Evolutionary conservation across 139 green algal genomes (phyloP).

Genomic region (Pleodorina starrii): DNA sequence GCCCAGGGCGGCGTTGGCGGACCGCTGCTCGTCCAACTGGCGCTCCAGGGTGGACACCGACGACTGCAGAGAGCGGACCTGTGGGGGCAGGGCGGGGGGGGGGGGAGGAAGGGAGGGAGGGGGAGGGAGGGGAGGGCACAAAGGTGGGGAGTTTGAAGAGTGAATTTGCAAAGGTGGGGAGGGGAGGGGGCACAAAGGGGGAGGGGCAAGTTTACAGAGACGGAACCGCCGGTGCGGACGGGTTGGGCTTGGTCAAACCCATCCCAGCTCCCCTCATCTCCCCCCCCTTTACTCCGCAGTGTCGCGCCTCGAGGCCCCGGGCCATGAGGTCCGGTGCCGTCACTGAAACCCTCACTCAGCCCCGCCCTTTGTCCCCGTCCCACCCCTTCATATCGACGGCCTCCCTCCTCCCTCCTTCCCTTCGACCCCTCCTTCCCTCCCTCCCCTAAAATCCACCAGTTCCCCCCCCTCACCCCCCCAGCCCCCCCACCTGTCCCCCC

Average conservation of each 20-base stretch:
- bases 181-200: no score
- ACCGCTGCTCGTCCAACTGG: background rate
- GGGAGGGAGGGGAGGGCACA: background rate
- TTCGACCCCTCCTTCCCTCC: background rate
- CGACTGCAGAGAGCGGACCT: constrained; percentile 28
- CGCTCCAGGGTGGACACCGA: constrained; percentile 6
- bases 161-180: no score
- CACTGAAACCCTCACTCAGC: background rate
- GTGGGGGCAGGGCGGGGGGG: background rate
- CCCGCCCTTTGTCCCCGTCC: background rate
- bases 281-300: no score
- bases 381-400: background rate
- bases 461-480: background rate
- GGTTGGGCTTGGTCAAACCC: no score
- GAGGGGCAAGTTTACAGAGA: no score
- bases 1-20: background rate
- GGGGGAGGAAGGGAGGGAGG: background rate
- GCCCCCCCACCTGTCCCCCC: constrained; percentile 13
- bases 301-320: no score
- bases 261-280: no score
- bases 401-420: background rate
- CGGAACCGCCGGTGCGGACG: no score
- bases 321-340: no score
- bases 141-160: no score
- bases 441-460: background rate